A percentile compares a stretch with the other conserved stretches of the same genome.
Conservation (phyloP, 148 eudicot species). For the Oxyria digyna region DNA sequence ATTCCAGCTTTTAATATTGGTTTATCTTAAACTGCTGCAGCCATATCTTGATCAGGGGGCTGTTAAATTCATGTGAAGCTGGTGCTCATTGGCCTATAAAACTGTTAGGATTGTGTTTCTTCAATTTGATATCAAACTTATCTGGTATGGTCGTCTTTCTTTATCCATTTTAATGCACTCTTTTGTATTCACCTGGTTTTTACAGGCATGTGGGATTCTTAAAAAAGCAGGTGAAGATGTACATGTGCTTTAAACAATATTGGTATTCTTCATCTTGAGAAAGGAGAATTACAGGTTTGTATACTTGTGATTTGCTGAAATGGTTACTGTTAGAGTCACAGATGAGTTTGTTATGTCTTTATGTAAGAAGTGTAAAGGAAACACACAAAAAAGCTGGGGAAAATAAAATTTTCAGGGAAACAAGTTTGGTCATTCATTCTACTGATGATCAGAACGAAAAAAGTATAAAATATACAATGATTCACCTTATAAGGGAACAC, state of each 20-base stretch:
- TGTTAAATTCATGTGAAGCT: slow-evolving; percentile 62
- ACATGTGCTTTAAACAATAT: slow-evolving; percentile 78
- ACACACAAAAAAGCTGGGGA: background rate
- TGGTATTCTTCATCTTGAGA: slow-evolving; percentile 93
- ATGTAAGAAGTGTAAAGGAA: background rate
- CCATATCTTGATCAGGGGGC: slow-evolving; percentile 88
- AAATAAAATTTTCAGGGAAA: no score
- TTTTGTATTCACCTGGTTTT: slow-evolving; percentile 1
- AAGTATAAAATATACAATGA: no score
- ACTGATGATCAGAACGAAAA: no score
- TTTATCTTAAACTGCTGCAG: slow-evolving; percentile 28
- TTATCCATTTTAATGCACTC: background rate
- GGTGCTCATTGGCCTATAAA: slow-evolving; percentile 82
- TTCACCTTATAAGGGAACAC: no score
- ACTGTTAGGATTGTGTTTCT: slow-evolving; percentile 40
- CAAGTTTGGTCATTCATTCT: no score
- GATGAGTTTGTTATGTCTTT: background rate
- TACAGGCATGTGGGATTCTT: slow-evolving; percentile 64
- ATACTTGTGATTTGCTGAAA: background rate
- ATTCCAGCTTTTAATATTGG: slow-evolving; percentile 2
- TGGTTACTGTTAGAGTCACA: background rate
- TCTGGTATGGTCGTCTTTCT: background rate
- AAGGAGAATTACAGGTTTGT: slow-evolving; percentile 82
- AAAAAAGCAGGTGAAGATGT: slow-evolving; percentile 59
- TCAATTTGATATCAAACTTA: background rate